Base-by-base conservation (phyloP, 768 basidiomycete genomes). In the Xanthoconium purpureum region DNA sequence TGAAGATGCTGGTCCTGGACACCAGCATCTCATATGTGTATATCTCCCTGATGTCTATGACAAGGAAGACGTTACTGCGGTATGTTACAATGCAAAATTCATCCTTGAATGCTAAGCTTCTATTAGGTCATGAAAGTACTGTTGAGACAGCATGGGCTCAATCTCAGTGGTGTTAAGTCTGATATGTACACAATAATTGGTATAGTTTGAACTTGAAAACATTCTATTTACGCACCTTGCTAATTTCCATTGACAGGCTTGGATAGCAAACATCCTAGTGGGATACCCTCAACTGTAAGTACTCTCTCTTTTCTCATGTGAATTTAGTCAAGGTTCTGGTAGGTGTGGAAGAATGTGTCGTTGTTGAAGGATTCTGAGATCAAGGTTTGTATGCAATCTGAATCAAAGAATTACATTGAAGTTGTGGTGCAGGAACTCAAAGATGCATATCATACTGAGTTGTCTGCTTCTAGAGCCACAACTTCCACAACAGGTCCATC, bases 211-310 rank as follows among this genome's bases (percentile, higher is more conserved):
- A n/a, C 38, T 3, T 24, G 24, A 24, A 24, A 24, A 24, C 24
- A 13, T 11, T 43, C 20, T 6, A n/a, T 17, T 0, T 35, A 3
- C 24, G 9, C 13, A 1, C 6, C 30, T 40, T 5, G 18, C 33
- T 58, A 11, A 56, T n/a, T 36, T 37, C 46, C 3, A n/a, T 32
- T 55, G 49, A n/a, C 62, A 84, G 87, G 85, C 1, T 73, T 91
- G 54, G 86, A 89, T 61, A 89, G 87, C 70, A 91, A 91, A 65
- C 89, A 90, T 65, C 69, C 84, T 1, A 88, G 87, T 65, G 85
- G 88, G 9, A 78, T 91, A 49, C 80, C 78, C 39, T 85, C 88
- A 24, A 89, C 88, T 57, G 88, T 87, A 55, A 45, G 78, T 68
- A 14, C 2, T 32, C 47, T 28, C 10, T 17, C 35, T 17, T 4